Evolutionary conservation across 2,329 filamentous ascomycete species (phyloP).

Genomic region (Aspergillus latus): DNA sequence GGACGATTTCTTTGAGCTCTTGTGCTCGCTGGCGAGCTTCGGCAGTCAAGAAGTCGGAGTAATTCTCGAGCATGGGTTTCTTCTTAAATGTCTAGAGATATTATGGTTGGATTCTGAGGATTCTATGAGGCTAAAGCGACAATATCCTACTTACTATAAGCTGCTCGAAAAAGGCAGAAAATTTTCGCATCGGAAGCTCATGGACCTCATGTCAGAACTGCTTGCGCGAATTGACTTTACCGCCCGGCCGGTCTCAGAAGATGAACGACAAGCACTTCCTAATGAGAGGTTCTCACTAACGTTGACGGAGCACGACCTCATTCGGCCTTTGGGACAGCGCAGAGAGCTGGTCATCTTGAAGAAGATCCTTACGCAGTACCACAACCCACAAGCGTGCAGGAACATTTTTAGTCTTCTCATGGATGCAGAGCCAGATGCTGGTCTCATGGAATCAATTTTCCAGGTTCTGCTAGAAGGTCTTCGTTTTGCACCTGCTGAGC

Average conservation of each 20-base stretch:
- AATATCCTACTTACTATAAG: conserved; percentile 51
- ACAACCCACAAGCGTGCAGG: conserved; percentile 54
- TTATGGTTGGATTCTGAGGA: conserved; percentile 59
- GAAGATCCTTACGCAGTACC: conserved; percentile 64
- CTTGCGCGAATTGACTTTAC: conserved; percentile 41
- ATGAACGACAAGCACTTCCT: conserved; percentile 23
- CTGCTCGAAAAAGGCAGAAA: conserved; percentile 49
- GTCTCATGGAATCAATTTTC: conserved; percentile 50
- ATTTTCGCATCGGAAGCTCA: conserved; percentile 45
- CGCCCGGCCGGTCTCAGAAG: conserved; percentile 27
- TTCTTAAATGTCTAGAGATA: conserved; percentile 60
- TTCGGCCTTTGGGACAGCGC: conserved; percentile 36
- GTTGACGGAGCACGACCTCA: conserved; percentile 32
- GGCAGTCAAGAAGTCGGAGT: conserved; percentile 59
- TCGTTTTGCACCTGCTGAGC: conserved; percentile 50
- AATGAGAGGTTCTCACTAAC: conserved; percentile 38
- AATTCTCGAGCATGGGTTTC: conserved; percentile 62
- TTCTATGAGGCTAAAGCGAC: conserved; percentile 51
- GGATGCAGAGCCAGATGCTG: conserved; percentile 52
- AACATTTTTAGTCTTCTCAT: conserved; percentile 61
- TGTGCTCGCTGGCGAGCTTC: conserved; percentile 64
- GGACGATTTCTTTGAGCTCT: conserved; percentile 73
- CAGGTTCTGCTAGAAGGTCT: conserved; percentile 57
- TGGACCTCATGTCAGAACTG: conserved; percentile 43
- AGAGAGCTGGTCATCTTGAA: conserved; percentile 49